These are phyloP conservation scores for Backusella psychrophila DNA, from an alignment of 192 early-diverging fungal genomes.

Conservation along the genomic window DNA sequence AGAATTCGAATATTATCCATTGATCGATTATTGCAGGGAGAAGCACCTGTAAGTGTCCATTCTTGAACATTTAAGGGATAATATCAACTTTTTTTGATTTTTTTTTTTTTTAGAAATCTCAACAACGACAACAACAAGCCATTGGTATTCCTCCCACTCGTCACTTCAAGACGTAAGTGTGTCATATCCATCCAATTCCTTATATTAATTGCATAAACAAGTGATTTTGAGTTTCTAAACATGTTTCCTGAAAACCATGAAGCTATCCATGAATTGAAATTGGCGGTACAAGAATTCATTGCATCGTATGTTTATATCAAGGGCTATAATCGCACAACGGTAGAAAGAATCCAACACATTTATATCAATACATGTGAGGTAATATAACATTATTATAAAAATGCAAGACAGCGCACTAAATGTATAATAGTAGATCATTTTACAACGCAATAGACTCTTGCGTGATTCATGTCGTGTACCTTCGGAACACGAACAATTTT, in stretches of 20 bases:
- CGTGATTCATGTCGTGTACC: conserved; percentile 29
- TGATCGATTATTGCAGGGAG: conserved; percentile 48
- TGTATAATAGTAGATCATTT: conserved; percentile 8
- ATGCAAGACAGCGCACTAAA: background rate
- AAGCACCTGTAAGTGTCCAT: conserved; percentile 26
- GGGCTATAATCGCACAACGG: conserved; percentile 44
- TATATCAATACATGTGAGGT: conserved; percentile 45
- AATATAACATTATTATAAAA: background rate
- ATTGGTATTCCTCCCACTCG: conserved; percentile 21
- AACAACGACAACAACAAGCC: background rate
- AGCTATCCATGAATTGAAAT: conserved; percentile 37
- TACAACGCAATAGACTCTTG: conserved; percentile 21
- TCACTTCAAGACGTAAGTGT: conserved; percentile 25
- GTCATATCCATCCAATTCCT: background rate
- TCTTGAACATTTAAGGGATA: background rate
- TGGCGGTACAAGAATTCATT: conserved; percentile 46
- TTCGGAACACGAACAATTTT: conserved; percentile 42
- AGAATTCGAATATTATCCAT: conserved; percentile 43
- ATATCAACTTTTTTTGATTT: background rate
- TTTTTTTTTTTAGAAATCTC: conserved; percentile 10
- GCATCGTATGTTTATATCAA: conserved; percentile 55
- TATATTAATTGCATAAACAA: too few relatives aligned
- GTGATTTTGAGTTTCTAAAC: conserved; percentile 47
- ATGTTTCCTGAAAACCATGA: conserved; percentile 39
- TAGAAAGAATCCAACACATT: conserved; percentile 50